phyloP scores from a whole-genome alignment of 108 stramenopile species.

The Asterionellopsis glacialis region DNA sequence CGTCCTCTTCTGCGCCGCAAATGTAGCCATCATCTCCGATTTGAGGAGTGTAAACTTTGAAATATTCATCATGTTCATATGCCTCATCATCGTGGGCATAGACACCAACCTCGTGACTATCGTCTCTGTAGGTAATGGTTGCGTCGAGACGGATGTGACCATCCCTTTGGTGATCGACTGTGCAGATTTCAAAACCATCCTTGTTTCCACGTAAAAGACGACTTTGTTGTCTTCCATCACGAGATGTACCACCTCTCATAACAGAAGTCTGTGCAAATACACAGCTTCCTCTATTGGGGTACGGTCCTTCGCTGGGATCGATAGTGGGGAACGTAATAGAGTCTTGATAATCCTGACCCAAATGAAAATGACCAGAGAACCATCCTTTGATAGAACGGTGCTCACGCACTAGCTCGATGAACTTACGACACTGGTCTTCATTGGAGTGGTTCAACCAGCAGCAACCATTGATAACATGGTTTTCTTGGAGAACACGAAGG shows the following conservation, averaged over 20 bases:
- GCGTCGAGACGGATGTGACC: slow-evolving; percentile 75
- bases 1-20: slow-evolving; percentile 4
- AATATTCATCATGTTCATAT: slow-evolving; percentile 72
- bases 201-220: slow-evolving; percentile 83
- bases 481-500: slow-evolving; percentile 85
- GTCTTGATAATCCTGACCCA: slow-evolving; percentile 63
- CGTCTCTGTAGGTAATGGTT: slow-evolving; percentile 56
- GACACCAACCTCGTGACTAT: slow-evolving; percentile 49
- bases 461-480: slow-evolving; percentile 87
- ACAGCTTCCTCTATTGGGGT: slow-evolving; percentile 71
- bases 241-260: slow-evolving; percentile 70
- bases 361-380: slow-evolving; percentile 95
- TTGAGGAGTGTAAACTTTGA: slow-evolving; percentile 56
- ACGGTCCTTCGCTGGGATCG: slow-evolving; percentile 53
- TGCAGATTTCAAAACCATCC: slow-evolving; percentile 84
- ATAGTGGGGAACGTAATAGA: slow-evolving; percentile 58
- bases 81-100: slow-evolving; percentile 77
- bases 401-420: slow-evolving; percentile 77
- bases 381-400: slow-evolving; percentile 86
- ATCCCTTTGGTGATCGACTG: slow-evolving; percentile 83
- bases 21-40: slow-evolving; percentile 33
- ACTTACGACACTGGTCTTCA: slow-evolving; percentile 40
- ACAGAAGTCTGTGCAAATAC: slow-evolving; percentile 85
- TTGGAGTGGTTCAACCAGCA: slow-evolving; percentile 80
- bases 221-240: slow-evolving; percentile 85